Evolutionary conservation across 345 rosid species (phyloP).

Genomic region (Rhodamnia argentea): DNA sequence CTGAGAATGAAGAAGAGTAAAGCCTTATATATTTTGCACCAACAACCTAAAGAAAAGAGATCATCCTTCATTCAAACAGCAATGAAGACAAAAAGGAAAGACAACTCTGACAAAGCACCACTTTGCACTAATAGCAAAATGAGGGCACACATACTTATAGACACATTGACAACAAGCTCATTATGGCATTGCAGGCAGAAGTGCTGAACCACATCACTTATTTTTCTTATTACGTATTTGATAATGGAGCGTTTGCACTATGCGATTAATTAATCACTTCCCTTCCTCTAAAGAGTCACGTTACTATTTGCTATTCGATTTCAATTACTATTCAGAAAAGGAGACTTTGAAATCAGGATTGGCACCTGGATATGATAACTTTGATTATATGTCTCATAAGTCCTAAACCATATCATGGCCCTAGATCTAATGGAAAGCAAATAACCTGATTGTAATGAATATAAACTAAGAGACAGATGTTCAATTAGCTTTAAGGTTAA

Average conservation of each 20-base stretch:
- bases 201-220: neutral
- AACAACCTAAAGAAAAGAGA: conserved; percentile 52
- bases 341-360: neutral
- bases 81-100: neutral
- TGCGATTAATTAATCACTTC: neutral
- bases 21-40: conserved; percentile 89
- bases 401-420: neutral
- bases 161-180: neutral
- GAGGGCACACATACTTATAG: neutral
- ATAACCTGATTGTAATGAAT: neutral
- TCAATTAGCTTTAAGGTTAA: neutral
- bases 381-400: neutral
- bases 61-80: neutral
- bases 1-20: conserved; percentile 54
- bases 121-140: neutral
- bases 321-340: neutral
- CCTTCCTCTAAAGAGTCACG: neutral
- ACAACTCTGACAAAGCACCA: neutral
- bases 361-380: neutral
- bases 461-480: neutral
- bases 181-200: neutral
- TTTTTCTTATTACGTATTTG: neutral
- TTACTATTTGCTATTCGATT: neutral
- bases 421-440: neutral
- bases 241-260: neutral